Base-by-base conservation (phyloP, 1,139 yeast genomes). In the Hemisphaericaspora lyxosophila region DNA sequence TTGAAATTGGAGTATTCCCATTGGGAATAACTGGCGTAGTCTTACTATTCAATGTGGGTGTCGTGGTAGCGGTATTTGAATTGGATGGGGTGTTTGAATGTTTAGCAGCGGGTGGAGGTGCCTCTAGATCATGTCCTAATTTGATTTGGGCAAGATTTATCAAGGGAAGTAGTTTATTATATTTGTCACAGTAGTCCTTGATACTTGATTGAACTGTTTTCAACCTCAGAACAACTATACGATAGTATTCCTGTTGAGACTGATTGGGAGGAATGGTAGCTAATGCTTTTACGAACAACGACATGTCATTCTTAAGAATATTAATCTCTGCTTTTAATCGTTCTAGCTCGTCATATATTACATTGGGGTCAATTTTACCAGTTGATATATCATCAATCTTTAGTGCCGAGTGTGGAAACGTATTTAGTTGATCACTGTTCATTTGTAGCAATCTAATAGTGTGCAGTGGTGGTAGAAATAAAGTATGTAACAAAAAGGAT, bases 61-160 rank as follows among this genome's bases (percentile, higher is more conserved):
- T 44, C 20, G 34, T 40, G 26, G 42, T 44, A 11, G 34, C 22
- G 4, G 46, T 40, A 18, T 34, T 34, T 7, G 44, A 28, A 6
- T 35, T 26, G 13, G 35, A 36, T 5, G 44, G 38, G 31, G 35
- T 37, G 9, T 26, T 19, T 29, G 31, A 37, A 9, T 15, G 29
- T 12, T 19, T 27, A 11, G 23, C 20, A 14, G 26, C 25, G 11
- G 43, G 43, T 2, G 64, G 62, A 20, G 57, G 53, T 3, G 53
- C 57, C 45, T 71, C 77, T 19, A 65, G 74, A 29, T 70, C 76
- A 39, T 70, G 70, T 1, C 76, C 77, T 38, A 71, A 55, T 43
- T 70, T 73, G 28, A 73, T 67, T 49, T 75, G 80, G 1, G 80
- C 67, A 45, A 73, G 62, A 43, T 75, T 68, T 30, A 77, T 72